Conservation (phyloP, 495 filamentous ascomycete species). For the Lophiostoma macrostomum region DNA sequence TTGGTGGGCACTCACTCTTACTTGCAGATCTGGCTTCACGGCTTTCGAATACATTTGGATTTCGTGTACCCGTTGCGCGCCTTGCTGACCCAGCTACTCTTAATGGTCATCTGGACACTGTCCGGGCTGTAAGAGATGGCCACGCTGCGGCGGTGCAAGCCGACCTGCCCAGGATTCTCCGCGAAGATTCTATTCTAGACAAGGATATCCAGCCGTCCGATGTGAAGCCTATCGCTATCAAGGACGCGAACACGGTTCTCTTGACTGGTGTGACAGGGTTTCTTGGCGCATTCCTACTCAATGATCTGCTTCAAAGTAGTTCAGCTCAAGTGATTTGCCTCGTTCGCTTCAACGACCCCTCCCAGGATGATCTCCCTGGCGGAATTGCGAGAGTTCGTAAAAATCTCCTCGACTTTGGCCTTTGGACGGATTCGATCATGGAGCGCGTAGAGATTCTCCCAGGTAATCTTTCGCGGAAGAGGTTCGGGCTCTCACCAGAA, state of each 20-base stretch:
- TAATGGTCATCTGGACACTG: conserved; percentile 57
- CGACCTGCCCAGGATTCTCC: conserved; percentile 59
- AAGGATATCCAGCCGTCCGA: conserved; percentile 54
- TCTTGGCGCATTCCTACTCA: conserved; percentile 30
- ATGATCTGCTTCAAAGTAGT: conserved; percentile 44
- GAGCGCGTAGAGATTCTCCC: conserved; percentile 66
- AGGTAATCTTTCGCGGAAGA: conserved; percentile 58
- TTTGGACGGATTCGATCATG: conserved; percentile 65
- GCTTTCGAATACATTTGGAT: conserved; percentile 57
- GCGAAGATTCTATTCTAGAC: conserved; percentile 57
- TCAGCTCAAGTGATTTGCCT: conserved; percentile 64
- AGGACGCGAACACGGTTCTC: conserved; percentile 50
- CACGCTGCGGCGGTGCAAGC: conserved; percentile 64
- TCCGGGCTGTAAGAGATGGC: conserved; percentile 58
- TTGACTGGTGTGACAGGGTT: conserved; percentile 33
- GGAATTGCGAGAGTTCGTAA: conserved; percentile 57
- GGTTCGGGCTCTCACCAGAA: conserved; percentile 57
- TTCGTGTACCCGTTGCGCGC: conserved; percentile 59
- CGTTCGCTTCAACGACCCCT: conserved; percentile 60
- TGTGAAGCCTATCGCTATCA: conserved; percentile 50
- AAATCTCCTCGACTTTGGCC: conserved; percentile 61
- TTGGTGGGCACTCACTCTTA: conserved; percentile 68
- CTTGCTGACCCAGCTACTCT: conserved; percentile 62
- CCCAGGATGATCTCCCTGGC: conserved; percentile 51
- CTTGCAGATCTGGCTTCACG: conserved; percentile 61